Percentiles rank a stretch among this genome's conserved stretches.
Evolutionary conservation across 2,329 filamentous ascomycete species (phyloP).

Genomic region (Pyricularia pennisetigena): DNA sequence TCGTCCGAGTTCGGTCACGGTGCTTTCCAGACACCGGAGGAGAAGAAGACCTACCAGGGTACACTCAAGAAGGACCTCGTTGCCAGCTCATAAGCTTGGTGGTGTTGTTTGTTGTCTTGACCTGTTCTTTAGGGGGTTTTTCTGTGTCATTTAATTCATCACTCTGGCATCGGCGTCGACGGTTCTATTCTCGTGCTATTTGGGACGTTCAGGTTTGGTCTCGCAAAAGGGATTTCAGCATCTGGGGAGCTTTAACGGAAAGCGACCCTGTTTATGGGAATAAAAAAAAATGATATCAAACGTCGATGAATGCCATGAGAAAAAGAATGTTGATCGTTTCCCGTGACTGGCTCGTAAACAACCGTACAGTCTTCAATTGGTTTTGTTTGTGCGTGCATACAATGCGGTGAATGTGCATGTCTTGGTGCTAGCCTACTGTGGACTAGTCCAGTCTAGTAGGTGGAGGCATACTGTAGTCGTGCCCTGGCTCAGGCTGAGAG

Average conservation of each 20-base stretch:
- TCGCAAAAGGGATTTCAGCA: constrained; percentile 3
- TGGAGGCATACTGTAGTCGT: not conserved
- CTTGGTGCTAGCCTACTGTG: not conserved
- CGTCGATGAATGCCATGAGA: constrained; percentile 1
- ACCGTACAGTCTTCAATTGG: not conserved
- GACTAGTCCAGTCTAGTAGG: not conserved
- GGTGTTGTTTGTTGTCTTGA: constrained; percentile 1
- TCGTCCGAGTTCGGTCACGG: constrained; percentile 99
- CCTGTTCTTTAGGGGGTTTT: not conserved
- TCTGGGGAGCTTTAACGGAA: constrained; percentile 3
- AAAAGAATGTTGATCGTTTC: not conserved
- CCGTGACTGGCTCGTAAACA: not conserved
- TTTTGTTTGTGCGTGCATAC: not conserved
- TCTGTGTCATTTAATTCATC: constrained; percentile 1
- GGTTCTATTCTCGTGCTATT: constrained; percentile 6
- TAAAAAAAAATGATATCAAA: constrained; percentile 1
- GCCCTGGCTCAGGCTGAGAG: not conserved
- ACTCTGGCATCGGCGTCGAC: constrained; percentile 7
- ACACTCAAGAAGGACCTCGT: constrained; percentile 96
- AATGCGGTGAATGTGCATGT: not conserved
- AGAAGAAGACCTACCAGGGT: constrained; percentile 97
- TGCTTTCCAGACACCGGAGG: constrained; percentile 95
- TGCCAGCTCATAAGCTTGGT: constrained; percentile 35
- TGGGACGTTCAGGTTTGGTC: constrained; percentile 6
- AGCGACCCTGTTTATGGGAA: constrained; percentile 3